These are phyloP conservation scores for Suhomyces choctaworum DNA, from an alignment of 1,139 yeast genomes.

Conservation along the genomic window DNA sequence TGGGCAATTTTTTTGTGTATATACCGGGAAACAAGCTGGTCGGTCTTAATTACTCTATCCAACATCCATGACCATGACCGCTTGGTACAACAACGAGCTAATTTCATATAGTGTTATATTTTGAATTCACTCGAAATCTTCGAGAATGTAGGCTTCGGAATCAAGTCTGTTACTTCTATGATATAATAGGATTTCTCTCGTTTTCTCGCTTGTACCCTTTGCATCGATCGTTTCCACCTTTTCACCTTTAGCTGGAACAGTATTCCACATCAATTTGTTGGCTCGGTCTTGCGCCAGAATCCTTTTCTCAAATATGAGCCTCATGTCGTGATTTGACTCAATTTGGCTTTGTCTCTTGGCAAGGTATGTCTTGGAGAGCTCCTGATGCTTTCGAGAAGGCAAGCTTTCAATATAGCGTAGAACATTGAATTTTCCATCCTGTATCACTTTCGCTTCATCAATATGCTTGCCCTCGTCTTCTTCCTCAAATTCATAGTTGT, in stretches of 20 bases:
- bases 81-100: no score
- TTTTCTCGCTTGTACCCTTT: no score
- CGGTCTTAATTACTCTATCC: no score
- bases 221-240: neutral
- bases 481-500: slow-evolving; percentile 26
- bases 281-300: slow-evolving; percentile 11
- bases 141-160: slow-evolving; percentile 11
- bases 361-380: slow-evolving; percentile 7
- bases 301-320: slow-evolving; percentile 12
- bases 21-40: no score
- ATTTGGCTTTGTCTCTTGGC: slow-evolving; percentile 4
- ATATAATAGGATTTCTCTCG: slow-evolving; percentile 8
- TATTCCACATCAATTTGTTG: slow-evolving; percentile 12
- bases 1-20: no score
- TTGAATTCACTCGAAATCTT: slow-evolving; percentile 9
- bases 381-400: neutral
- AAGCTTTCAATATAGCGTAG: slow-evolving; percentile 16
- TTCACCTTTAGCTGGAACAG: neutral
- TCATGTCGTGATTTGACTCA: slow-evolving; percentile 6
- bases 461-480: slow-evolving; percentile 9
- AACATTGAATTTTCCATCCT: slow-evolving; percentile 19
- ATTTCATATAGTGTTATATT: no score
- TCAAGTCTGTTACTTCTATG: slow-evolving; percentile 13
- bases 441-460: neutral
- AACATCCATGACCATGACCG: no score